Percentiles rank a stretch among this genome's conserved stretches.
These are phyloP conservation scores for Trypanosoma scelopori DNA, from an alignment of 208 protist species.

Conservation along the genomic window DNA sequence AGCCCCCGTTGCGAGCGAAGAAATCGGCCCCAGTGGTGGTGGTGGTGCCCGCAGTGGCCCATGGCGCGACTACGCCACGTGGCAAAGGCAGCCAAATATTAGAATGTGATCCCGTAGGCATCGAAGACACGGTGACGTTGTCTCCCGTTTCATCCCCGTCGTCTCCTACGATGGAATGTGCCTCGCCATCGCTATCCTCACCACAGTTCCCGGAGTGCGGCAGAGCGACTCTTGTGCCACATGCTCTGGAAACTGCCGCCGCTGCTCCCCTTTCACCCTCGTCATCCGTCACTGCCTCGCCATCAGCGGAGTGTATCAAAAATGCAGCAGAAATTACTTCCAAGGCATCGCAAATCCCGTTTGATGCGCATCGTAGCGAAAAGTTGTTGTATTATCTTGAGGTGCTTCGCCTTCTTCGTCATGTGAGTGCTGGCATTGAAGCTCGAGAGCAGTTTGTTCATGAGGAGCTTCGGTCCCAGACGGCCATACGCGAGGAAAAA, in stretches of 20 bases:
- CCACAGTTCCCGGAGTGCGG: not conserved
- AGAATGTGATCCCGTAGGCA: not conserved
- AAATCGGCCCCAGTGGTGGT: not conserved
- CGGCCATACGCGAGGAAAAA: slow-evolving; percentile 4
- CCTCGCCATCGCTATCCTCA: not conserved
- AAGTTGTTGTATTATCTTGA: slow-evolving; percentile 20
- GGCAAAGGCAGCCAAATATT: not conserved
- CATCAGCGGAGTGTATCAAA: not conserved
- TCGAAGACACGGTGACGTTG: slow-evolving; percentile 16
- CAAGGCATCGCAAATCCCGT: not conserved
- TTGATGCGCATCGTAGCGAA: not conserved
- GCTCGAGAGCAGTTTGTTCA: slow-evolving; percentile 10
- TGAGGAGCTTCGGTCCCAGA: slow-evolving; percentile 12
- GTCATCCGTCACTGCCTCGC: not conserved
- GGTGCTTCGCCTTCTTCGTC: slow-evolving; percentile 8
- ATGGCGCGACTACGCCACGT: not conserved
- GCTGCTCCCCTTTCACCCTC: not conserved
- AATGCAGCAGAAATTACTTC: not conserved
- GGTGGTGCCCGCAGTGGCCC: not conserved
- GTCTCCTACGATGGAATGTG: not conserved
- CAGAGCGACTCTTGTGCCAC: not conserved
- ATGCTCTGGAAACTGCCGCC: not conserved
- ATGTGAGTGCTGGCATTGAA: slow-evolving; percentile 6
- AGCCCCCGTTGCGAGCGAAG: not conserved
- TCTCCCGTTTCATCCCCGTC: slow-evolving; percentile 10